Evolutionary conservation across 768 basidiomycete species (phyloP), one percentile per base, ranked within the genome.

Genomic region (Pluteus cervinus): DNA sequence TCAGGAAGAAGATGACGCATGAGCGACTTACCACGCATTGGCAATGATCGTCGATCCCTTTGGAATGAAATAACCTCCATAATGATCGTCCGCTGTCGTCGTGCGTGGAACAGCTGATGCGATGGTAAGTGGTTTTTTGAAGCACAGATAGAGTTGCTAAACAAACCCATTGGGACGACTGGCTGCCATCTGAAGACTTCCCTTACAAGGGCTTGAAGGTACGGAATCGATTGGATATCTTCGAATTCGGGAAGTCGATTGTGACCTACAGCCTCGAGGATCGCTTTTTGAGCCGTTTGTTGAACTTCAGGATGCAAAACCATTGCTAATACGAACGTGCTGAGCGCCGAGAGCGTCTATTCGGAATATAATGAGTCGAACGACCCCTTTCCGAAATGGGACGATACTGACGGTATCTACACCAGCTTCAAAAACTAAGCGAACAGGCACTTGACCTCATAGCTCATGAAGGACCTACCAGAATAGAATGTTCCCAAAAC

Each of bases 281-380:
- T 34, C 41, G 73, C 63, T 17, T 33, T 40, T 38, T 68, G 71
- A 9, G 56, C 54, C n/a, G 44, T 51, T 4, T 21, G 33, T 42
- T 70, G 71, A 4, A 66, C 52, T 0, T 54, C 50, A 2, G 66
- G 68, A 42, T 69, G 43, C 10, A 65, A 43, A 8, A 62, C 57
- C 66, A 72, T 71, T 7, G 66, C 60, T 23, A 67, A 60, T 14
- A 70, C 28, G 43, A 72, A 71, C 0, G 63, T 59, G 4, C 59
- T 49, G 0, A 65, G 42, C 9, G 63, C 56, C 5, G 70, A 69
- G 4, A 68, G 58, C 5, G 62, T 71, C 71, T 73, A 18, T 12
- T 14, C 9, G 26, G 26, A 28, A 28, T 28, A n/a, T n/a, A n/a
- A n/a, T n/a, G n/a, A n/a, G n/a, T n/a, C n/a, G n/a, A n/a, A n/a